These are phyloP conservation scores for Syzygium malaccense DNA, from an alignment of 441 rosid genomes.

Conservation along the genomic window DNA sequence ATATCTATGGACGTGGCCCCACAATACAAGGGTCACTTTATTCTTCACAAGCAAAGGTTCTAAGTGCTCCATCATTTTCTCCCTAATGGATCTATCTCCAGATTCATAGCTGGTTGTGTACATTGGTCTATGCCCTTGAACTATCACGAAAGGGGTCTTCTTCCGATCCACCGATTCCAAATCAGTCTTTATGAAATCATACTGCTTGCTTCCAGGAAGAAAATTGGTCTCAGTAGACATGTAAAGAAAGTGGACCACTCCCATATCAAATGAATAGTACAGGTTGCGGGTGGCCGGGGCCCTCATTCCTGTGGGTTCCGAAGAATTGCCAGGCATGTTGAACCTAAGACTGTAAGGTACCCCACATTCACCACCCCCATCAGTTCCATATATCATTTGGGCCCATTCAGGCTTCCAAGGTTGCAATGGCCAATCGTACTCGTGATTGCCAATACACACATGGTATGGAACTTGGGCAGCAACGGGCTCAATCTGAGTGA, in stretches of 20 bases:
- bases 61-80: conserved; percentile 63
- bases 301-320: conserved; percentile 54
- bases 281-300: conserved; percentile 72
- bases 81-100: conserved; percentile 47
- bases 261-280: conserved; percentile 73
- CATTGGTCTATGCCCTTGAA: conserved; percentile 95
- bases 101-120: conserved; percentile 66
- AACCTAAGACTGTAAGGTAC: conserved; percentile 87
- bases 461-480: conserved; percentile 80
- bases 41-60: conserved; percentile 71
- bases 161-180: conserved; percentile 65
- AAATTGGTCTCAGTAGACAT: conserved; percentile 87
- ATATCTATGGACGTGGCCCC: conserved; percentile 94
- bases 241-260: conserved; percentile 70
- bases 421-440: conserved; percentile 88
- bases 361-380: conserved; percentile 94
- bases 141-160: conserved; percentile 69
- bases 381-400: conserved; percentile 40
- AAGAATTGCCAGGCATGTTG: conserved; percentile 86
- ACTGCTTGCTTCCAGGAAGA: conserved; percentile 66
- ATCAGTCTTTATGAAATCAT: conserved; percentile 61
- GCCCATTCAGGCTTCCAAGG: conserved; percentile 94
- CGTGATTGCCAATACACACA: conserved; percentile 93
- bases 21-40: conserved; percentile 74
- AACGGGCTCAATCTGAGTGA: conserved; percentile 60